A percentile compares a stretch with the other conserved stretches of the same genome.
phyloP scores from a whole-genome alignment of 495 filamentous ascomycete genomes.

The Penicillium verhagenii region DNA sequence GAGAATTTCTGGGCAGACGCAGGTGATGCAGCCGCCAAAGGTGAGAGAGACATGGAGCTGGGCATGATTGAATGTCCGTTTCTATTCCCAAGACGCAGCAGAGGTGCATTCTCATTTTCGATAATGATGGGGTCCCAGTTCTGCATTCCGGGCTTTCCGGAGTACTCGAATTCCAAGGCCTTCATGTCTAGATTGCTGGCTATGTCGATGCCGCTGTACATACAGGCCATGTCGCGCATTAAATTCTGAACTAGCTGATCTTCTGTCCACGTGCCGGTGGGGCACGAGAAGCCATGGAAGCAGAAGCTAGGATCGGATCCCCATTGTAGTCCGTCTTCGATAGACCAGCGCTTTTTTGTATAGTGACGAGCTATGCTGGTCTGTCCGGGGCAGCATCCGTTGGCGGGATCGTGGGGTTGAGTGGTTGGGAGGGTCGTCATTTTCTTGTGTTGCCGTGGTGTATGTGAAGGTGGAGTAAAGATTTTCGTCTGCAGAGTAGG shows the following conservation, averaged over 20 bases:
- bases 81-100: too few species aligned
- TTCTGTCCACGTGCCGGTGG: constrained; percentile 28
- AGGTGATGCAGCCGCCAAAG: background rate
- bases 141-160: background rate
- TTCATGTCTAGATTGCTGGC: background rate
- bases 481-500: too few species aligned
- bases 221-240: constrained; percentile 24
- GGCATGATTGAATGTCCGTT: background rate
- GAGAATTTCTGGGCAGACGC: too few species aligned
- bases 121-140: background rate
- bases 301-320: constrained; percentile 29
- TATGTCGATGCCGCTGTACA: constrained; percentile 14
- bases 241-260: constrained; percentile 20
- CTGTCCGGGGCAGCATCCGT: background rate
- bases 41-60: background rate
- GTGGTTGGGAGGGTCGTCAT: background rate
- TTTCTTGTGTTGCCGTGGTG: background rate
- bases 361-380: background rate
- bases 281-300: constrained; percentile 25
- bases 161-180: background rate
- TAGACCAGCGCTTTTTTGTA: background rate
- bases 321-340: constrained; percentile 20
- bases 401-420: background rate
- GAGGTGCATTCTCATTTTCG: background rate
- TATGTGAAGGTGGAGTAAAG: background rate